Percentiles rank a stretch among this genome's conserved stretches.
phyloP scores from a whole-genome alignment of 108 stramenopile genomes.

The Asterionellopsis glacialis region DNA sequence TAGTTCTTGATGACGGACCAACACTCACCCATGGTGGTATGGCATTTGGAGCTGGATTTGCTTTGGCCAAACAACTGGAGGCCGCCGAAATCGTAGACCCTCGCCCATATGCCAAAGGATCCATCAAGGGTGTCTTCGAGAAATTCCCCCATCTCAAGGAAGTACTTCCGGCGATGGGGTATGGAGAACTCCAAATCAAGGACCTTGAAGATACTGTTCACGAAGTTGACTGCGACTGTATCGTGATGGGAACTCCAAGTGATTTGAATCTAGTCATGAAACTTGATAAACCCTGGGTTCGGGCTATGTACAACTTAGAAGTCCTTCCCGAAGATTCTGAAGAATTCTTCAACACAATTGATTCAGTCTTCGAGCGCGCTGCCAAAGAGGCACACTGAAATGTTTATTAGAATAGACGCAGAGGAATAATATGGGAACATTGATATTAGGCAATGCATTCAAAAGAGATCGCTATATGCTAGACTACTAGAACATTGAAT shows the following conservation, averaged over 20 bases:
- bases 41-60: conserved; percentile 48
- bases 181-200: conserved; percentile 34
- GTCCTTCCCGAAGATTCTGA: not conserved
- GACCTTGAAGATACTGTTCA: conserved; percentile 37
- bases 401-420: no score
- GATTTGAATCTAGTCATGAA: conserved; percentile 31
- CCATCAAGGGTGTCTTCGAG: conserved; percentile 26
- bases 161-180: conserved; percentile 51
- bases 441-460: no score
- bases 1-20: conserved; percentile 51
- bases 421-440: no score
- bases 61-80: conserved; percentile 38
- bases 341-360: not conserved
- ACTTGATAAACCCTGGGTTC: conserved; percentile 27
- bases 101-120: conserved; percentile 41
- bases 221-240: conserved; percentile 34
- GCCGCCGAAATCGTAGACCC: conserved; percentile 46
- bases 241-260: conserved; percentile 42
- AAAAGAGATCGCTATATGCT: no score
- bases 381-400: not conserved
- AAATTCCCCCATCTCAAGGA: conserved; percentile 41
- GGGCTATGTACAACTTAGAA: not conserved
- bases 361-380: not conserved
- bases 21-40: conserved; percentile 53
- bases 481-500: no score